These are phyloP conservation scores for Insectozyma bohioensis DNA, from an alignment of 1,139 yeast genomes.

Conservation along the genomic window DNA sequence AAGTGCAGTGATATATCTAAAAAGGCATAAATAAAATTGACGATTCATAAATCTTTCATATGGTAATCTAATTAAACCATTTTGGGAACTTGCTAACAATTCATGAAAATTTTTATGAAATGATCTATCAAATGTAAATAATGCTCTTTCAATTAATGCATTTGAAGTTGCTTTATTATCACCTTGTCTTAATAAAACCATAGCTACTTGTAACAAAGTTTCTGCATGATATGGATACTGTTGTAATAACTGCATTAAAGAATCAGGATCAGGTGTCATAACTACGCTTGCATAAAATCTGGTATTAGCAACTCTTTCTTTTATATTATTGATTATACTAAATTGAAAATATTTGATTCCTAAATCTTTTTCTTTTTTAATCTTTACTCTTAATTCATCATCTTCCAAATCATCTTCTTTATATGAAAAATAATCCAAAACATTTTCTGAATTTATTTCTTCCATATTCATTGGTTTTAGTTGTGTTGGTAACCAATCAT, in stretches of 20 bases:
- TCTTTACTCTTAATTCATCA: conserved; percentile 32
- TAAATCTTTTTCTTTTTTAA: conserved; percentile 41
- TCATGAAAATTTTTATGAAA: conserved; percentile 43
- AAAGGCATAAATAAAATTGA: conserved; percentile 70
- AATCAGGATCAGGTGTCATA: conserved; percentile 69
- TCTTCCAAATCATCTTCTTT: conserved; percentile 42
- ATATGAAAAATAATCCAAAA: conserved; percentile 37
- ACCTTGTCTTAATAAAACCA: conserved; percentile 74
- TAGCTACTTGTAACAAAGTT: conserved; percentile 76
- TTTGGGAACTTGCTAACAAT: conserved; percentile 48
- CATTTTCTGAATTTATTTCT: conserved; percentile 42
- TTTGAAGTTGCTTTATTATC: conserved; percentile 66
- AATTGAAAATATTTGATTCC: conserved; percentile 61
- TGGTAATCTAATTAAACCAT: conserved; percentile 69
- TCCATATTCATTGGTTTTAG: conserved; percentile 66
- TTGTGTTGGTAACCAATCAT: conserved; percentile 78
- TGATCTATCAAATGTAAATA: conserved; percentile 74
- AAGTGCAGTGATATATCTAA: conserved; percentile 67
- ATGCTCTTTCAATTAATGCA: conserved; percentile 71
- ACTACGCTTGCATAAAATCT: conserved; percentile 69
- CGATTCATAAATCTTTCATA: conserved; percentile 75
- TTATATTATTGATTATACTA: conserved; percentile 37
- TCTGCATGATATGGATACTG: conserved; percentile 74
- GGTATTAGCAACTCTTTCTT: conserved; percentile 51
- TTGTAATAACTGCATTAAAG: conserved; percentile 55